Conservation (phyloP, 75 land plant species). For the Selaginella moellendorffii region DNA sequence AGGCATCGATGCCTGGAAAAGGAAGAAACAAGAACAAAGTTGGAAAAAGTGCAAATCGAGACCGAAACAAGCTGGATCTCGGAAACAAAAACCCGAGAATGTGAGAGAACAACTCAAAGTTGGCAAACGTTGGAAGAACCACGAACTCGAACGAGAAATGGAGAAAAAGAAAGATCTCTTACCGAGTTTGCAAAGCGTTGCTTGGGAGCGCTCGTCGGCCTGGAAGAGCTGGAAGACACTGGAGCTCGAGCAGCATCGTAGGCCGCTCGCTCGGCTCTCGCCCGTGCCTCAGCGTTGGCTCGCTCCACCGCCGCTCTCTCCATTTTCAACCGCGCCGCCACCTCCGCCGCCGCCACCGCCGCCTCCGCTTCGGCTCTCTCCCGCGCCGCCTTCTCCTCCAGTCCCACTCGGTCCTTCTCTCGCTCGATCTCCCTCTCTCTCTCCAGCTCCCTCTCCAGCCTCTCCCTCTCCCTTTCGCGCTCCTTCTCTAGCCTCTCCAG, state of each 20-base stretch:
- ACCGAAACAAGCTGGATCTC: too few relatives aligned
- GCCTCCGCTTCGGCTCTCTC: not conserved
- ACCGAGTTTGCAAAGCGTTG: not conserved
- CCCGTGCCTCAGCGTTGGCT: conserved; percentile 7
- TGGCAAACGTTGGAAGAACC: too few relatives aligned
- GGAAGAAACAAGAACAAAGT: not conserved
- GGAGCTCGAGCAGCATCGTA: not conserved
- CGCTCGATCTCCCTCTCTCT: conserved; percentile 5
- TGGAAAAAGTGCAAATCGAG: too few relatives aligned
- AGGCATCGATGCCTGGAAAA: not conserved
- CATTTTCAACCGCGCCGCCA: not conserved
- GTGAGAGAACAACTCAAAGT: too few relatives aligned
- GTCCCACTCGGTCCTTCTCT: not conserved
- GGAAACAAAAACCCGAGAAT: too few relatives aligned
- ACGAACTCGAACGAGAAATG: too few relatives aligned
- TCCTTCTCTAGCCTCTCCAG: conserved; percentile 8
- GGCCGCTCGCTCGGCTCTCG: not conserved
- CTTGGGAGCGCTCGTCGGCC: not conserved
- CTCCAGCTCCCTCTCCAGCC: not conserved
- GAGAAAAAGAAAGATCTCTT: too few relatives aligned
- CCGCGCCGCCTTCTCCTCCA: conserved; percentile 1
- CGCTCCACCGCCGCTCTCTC: conserved; percentile 4
- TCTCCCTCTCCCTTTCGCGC: not conserved
- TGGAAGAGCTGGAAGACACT: not conserved
- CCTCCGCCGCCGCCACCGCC: conserved; percentile 1